These are phyloP conservation scores for Hylodesmum podocarpum DNA, from an alignment of 306 rosid species.

Conservation along the genomic window DNA sequence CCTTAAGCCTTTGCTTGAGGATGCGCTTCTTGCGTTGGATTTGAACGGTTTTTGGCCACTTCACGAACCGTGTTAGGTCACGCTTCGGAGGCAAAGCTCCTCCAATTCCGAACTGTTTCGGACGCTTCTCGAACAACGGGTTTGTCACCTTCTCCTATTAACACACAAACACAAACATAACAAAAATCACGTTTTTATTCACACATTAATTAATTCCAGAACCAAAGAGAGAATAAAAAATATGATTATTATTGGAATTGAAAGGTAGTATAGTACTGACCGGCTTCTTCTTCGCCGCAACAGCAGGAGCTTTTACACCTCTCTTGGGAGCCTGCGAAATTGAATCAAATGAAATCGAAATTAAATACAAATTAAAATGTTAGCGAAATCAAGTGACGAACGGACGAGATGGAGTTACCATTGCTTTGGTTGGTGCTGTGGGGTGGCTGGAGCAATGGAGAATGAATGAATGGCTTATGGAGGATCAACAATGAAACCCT, in stretches of 20 bases:
- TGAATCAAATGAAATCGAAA: not conserved
- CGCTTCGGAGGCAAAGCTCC: constrained; percentile 87
- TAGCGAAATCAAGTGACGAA: not conserved
- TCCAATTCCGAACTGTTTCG: constrained; percentile 82
- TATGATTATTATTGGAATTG: not conserved
- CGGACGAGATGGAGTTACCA: not conserved
- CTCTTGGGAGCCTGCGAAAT: constrained; percentile 23
- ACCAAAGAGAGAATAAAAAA: not conserved
- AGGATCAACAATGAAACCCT: not conserved
- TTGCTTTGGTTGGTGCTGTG: not conserved
- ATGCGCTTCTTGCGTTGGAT: constrained; percentile 78
- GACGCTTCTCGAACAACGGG: constrained; percentile 80
- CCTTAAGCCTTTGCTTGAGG: constrained; percentile 81
- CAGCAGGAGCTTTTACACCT: constrained; percentile 21
- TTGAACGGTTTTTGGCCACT: constrained; percentile 79
- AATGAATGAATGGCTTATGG: not conserved
- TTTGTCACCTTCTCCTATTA: constrained; percentile 61
- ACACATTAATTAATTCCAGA: too few species aligned
- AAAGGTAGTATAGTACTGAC: not conserved
- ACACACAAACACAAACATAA: not conserved
- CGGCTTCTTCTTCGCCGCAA: constrained; percentile 29
- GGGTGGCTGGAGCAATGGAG: not conserved
- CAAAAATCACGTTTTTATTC: not conserved
- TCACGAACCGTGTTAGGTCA: constrained; percentile 71
- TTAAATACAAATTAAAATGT: not conserved